Evolutionary conservation across 1,284 basidiomycete species (phyloP).

Genomic region (Irpex rosettiformis): DNA sequence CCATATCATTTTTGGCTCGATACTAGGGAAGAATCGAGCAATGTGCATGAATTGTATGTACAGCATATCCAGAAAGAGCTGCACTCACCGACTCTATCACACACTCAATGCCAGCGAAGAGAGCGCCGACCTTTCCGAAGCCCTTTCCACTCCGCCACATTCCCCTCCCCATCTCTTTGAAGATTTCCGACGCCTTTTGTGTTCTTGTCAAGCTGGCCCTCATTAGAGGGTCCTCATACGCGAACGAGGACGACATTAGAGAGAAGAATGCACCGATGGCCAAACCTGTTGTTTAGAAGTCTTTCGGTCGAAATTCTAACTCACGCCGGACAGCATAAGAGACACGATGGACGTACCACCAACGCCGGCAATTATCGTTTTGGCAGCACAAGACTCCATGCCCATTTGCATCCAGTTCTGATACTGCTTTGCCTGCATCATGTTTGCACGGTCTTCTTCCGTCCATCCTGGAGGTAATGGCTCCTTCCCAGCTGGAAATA

Average conservation of each 20-base stretch:
- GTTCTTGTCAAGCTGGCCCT: slow-evolving; percentile 63
- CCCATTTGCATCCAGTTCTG: slow-evolving; percentile 64
- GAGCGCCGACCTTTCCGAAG: slow-evolving; percentile 91
- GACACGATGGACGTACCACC: slow-evolving; percentile 54
- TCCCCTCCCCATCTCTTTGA: slow-evolving; percentile 92
- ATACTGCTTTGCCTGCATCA: slow-evolving; percentile 73
- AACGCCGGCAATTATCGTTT: slow-evolving; percentile 76
- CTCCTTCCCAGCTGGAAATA: slow-evolving; percentile 63
- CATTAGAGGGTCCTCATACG: slow-evolving; percentile 91
- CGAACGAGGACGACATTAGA: slow-evolving; percentile 93
- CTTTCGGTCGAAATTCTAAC: slow-evolving; percentile 23
- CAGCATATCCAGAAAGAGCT: neutral
- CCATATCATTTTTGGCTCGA: slow-evolving; percentile 93
- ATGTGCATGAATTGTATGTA: slow-evolving; percentile 7
- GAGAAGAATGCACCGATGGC: slow-evolving; percentile 95
- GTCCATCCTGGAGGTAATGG: slow-evolving; percentile 80
- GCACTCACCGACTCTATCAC: slow-evolving; percentile 87
- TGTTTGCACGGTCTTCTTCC: slow-evolving; percentile 73
- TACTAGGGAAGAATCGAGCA: slow-evolving; percentile 52
- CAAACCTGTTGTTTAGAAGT: slow-evolving; percentile 57
- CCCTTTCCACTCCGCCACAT: slow-evolving; percentile 92
- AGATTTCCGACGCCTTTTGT: slow-evolving; percentile 83
- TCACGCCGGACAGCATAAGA: neutral
- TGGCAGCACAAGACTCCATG: slow-evolving; percentile 84
- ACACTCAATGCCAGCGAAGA: slow-evolving; percentile 95